Conservation (phyloP, 108 stramenopile species). For the Cyclotella baltica region DNA sequence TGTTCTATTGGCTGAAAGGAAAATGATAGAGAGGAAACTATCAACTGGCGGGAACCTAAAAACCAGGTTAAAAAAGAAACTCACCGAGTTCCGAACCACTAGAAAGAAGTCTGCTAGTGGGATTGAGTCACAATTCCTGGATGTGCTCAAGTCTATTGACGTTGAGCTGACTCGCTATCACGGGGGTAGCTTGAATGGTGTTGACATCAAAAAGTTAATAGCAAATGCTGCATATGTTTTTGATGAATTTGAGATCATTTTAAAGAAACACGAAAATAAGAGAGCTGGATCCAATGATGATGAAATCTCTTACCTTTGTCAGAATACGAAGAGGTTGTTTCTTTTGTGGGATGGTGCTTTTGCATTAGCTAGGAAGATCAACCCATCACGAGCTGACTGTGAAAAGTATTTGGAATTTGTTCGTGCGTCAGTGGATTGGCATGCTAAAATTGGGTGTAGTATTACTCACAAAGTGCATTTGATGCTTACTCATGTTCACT, state of each 20-base stretch:
- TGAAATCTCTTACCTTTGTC: neutral
- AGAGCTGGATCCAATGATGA: neutral
- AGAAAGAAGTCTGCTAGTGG: neutral
- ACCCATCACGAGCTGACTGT: neutral
- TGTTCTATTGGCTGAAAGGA: neutral
- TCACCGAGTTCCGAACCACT: neutral
- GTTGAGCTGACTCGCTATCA: neutral
- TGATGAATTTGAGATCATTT: neutral
- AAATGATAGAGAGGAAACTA: neutral
- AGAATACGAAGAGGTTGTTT: neutral
- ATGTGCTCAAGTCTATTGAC: neutral
- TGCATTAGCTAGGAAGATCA: neutral
- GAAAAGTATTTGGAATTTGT: neutral
- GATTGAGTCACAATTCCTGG: neutral
- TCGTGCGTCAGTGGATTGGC: neutral
- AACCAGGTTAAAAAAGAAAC: neutral
- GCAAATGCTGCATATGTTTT: neutral
- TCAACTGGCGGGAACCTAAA: neutral
- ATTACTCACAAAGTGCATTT: slow-evolving; percentile 2
- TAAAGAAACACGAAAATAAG: neutral
- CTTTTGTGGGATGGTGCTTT: neutral
- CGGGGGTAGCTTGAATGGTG: neutral
- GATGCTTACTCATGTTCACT: neutral
- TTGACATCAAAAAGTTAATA: neutral
- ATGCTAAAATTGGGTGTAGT: neutral